These are phyloP conservation scores for Salix arbutifolia DNA, from an alignment of 345 rosid genomes.

Conservation along the genomic window DNA sequence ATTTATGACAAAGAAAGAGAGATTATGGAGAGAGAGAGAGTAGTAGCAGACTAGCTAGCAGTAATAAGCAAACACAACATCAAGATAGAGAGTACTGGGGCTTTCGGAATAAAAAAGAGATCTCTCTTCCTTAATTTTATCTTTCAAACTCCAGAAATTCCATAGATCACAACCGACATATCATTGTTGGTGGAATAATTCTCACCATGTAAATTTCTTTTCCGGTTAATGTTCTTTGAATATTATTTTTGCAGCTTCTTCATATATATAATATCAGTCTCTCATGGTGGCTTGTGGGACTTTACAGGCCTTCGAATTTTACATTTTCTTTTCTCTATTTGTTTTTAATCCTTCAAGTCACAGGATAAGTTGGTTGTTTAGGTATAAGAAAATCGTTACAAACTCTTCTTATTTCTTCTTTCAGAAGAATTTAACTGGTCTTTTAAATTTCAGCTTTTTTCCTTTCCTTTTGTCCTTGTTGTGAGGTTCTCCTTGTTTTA, in stretches of 20 bases:
- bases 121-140: no score
- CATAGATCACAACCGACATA: slow-evolving; percentile 19
- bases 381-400: not conserved
- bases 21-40: slow-evolving; percentile 12
- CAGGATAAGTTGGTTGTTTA: not conserved
- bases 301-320: not conserved
- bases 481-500: not conserved
- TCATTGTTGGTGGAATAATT: slow-evolving; percentile 13
- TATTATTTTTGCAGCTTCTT: not conserved
- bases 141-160: slow-evolving; percentile 4
- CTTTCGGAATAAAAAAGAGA: not conserved
- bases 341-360: not conserved
- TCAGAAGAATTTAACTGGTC: not conserved
- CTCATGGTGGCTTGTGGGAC: not conserved
- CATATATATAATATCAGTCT: not conserved
- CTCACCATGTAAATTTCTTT: not conserved
- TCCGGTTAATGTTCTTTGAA: not conserved
- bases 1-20: slow-evolving; percentile 42
- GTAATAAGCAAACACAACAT: not conserved
- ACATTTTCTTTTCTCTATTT: not conserved
- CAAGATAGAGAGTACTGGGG: not conserved
- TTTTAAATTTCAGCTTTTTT: not conserved
- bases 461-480: not conserved
- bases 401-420: not conserved
- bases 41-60: not conserved